Conservation (phyloP, 2,329 filamentous ascomycete species). For the Diaporthe sp. region DNA sequence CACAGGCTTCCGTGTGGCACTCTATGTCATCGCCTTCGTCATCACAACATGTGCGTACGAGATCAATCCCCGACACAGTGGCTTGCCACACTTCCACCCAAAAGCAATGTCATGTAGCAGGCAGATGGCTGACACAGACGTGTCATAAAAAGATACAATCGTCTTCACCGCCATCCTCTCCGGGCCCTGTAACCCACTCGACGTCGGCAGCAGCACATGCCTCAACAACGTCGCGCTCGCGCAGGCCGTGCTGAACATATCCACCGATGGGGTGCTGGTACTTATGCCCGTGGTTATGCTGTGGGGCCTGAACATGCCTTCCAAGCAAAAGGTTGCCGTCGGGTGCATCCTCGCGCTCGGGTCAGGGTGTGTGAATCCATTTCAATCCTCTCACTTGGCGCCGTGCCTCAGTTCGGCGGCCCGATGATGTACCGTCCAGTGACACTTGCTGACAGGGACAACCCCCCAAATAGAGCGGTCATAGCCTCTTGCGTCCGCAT, state of each 20-base stretch:
- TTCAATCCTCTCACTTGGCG: background rate
- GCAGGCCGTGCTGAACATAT: constrained; percentile 61
- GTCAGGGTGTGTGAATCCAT: constrained; percentile 52
- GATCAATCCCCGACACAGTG: background rate
- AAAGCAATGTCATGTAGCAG: background rate
- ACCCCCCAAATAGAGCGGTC: constrained; percentile 42
- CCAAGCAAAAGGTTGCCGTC: constrained; percentile 59
- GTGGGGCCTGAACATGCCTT: constrained; percentile 56
- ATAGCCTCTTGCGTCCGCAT: constrained; percentile 48
- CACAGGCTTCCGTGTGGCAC: constrained; percentile 33
- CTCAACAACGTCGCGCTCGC: constrained; percentile 59
- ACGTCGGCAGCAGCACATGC: constrained; percentile 49
- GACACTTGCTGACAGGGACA: background rate
- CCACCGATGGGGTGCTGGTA: constrained; percentile 60
- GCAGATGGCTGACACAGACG: background rate
- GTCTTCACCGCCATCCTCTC: constrained; percentile 44
- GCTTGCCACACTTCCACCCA: background rate
- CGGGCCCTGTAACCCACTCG: constrained; percentile 47
- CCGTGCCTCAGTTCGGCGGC: no score
- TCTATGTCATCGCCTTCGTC: constrained; percentile 39
- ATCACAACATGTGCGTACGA: constrained; percentile 20
- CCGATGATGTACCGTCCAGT: background rate
- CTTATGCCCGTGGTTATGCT: constrained; percentile 60
- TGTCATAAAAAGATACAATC: constrained; percentile 41
- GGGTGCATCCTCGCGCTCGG: constrained; percentile 59